phyloP scores from a whole-genome alignment of 2,329 filamentous ascomycete genomes.

The Fusarium globosum region DNA sequence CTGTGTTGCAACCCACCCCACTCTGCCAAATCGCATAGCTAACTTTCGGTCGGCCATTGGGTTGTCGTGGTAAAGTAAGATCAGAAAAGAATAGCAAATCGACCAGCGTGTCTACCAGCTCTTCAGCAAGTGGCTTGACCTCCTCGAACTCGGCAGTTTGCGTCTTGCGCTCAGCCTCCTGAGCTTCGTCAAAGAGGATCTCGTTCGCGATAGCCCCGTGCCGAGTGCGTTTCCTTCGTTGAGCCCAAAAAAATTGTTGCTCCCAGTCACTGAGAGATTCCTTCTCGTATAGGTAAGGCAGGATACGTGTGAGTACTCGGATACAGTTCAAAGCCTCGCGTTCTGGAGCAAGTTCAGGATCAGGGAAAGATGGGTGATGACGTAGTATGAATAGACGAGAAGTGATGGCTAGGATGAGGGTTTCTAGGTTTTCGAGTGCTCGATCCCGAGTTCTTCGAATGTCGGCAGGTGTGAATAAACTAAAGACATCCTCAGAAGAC shows the following conservation, averaged over 20 bases:
- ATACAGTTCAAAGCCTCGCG: slow-evolving; percentile 95
- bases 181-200: slow-evolving; percentile 84
- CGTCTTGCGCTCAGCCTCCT: slow-evolving; percentile 60
- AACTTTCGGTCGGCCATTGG: slow-evolving; percentile 80
- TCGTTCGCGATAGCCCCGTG: slow-evolving; percentile 75
- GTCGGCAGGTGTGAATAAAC: slow-evolving; percentile 88
- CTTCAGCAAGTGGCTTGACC: slow-evolving; percentile 88
- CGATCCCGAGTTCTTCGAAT: slow-evolving; percentile 89
- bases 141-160: slow-evolving; percentile 78
- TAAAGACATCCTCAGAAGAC: slow-evolving; percentile 95
- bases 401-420: slow-evolving; percentile 84
- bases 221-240: slow-evolving; percentile 76
- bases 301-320: slow-evolving; percentile 85
- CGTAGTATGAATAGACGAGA: slow-evolving; percentile 84
- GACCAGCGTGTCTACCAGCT: slow-evolving; percentile 88
- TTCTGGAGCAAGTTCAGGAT: slow-evolving; percentile 85
- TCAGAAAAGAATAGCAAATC: slow-evolving; percentile 93
- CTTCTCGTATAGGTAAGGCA: slow-evolving; percentile 93
- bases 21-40: slow-evolving; percentile 98
- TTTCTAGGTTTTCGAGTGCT: slow-evolving; percentile 89
- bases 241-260: slow-evolving; percentile 90
- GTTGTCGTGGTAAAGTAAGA: slow-evolving; percentile 82
- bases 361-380: slow-evolving; percentile 91
- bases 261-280: slow-evolving; percentile 88
- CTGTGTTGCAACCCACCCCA: slow-evolving; percentile 93